Evolutionary conservation across 371 early-diverging fungal species (phyloP), one percentile per base, ranked within the genome.

Genomic region (Mucor irregularis): DNA sequence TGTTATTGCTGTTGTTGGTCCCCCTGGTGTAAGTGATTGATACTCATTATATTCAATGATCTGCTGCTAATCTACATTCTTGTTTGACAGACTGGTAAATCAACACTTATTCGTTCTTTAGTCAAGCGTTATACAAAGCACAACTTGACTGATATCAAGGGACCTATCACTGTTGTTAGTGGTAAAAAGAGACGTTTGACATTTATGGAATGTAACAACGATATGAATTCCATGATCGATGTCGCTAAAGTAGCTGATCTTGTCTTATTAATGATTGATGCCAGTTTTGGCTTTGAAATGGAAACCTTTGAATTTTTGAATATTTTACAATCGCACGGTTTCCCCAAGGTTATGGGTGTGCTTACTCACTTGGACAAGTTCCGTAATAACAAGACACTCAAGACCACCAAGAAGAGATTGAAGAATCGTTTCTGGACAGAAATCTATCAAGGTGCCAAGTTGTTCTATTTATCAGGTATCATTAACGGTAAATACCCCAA

Each of bases 281-380:
- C 97, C 5, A 90, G 89, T 64, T 97, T 91, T 69, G 99, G 99
- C 25, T 93, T 99, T 73, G 99, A 99, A 74, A 99, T 98, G 97
- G 99, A 99, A 85, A 98, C 98, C 0, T 98, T 99, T 65, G 99
- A 99, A 82, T 98, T 97, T 73, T 79, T 99, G 26, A 98, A 96
- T 69, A 86, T 99, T 53, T 79, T 99, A 29, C 99, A 98, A 66
- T 85, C 92, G 3, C 99, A 99, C 61, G 99, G 99, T 21, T 95
- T 98, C 68, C 96, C 99, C 10, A 95, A 94, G 59, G 88, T 99
- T 22, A 97, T 98, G 92, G 98, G 98, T 30, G 93, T 97, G 10
- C 71, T 98, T 51, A 97, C 99, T 13, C 95, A 95, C 64, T 68
- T 98, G 52, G 99, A 98, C 60, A 87, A 87, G 46, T 95, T 96